Evolutionary conservation across 2,329 filamentous ascomycete genomes (phyloP), one percentile per base, ranked within the genome.

Genomic region (Cladophialophora bantiana): DNA sequence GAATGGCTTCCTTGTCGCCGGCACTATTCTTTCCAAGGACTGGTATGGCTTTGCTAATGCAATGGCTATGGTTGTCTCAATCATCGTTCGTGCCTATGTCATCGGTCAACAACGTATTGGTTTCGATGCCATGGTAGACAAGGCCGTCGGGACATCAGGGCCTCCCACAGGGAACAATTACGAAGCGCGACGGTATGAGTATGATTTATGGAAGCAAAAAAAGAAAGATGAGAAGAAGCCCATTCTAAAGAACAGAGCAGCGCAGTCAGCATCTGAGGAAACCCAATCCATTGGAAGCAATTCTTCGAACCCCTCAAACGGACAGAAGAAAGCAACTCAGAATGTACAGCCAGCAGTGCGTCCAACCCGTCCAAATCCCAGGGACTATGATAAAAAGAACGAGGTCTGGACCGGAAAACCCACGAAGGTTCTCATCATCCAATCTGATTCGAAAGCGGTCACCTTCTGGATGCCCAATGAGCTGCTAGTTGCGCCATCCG

Each of bases 11-110:
- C 57, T 71, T 6, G 31, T 71, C 9, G 66, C 62, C 6, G 20
- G 66, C 54, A 67, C 68, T 12, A 59, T 70, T 35, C 34, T 69
- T 34, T 65, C 62, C 18, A 40, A 45, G 15, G 70, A 71, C 32
- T 70, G 68, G 70, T 71, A 69, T 53, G 70, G 70, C 1, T 61
- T 71, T 18, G 68, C 68, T 36, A 70, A 68, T 45, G 62, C 68
- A n/a, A 15, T 66, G 35, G 62, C 68, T 4, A 70, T 71, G 68
- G 54, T 66, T 15, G 53, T 69, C 15, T 71, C 70, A 12, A 59
- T 70, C 7, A 35, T 66, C 15, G 66, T 70, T 6, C 66, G 70
- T 7, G 42, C 45, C 15, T 64, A 65, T 59, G 60, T 71, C 15
- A 62, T 71, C 7, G 64, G 68, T 13, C 62, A 66, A 18, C 65